A percentile compares a stretch with the other conserved stretches of the same genome.
Evolutionary conservation across 1,284 basidiomycete genomes (phyloP).

Genomic region (Coniophora puteana): DNA sequence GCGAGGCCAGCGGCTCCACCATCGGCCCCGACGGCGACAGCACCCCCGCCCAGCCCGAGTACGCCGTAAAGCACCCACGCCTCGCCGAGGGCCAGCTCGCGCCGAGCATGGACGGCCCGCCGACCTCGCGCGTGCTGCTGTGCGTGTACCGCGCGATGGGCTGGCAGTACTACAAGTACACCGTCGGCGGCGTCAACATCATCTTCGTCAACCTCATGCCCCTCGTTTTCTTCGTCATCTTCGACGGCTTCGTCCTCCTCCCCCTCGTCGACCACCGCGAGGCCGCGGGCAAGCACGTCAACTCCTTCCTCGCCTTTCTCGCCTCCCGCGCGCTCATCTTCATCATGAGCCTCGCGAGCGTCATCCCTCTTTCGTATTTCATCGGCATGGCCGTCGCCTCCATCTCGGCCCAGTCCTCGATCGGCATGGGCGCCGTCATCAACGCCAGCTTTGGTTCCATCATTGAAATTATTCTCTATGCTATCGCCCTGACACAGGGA

Average conservation of each 20-base stretch:
- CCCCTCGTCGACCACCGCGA: slow-evolving; percentile 62
- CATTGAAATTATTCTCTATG: slow-evolving; percentile 95
- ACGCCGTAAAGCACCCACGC: slow-evolving; percentile 56
- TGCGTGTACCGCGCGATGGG: slow-evolving; percentile 95
- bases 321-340: slow-evolving; percentile 84
- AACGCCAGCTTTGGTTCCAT: slow-evolving; percentile 99
- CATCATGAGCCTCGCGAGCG: slow-evolving; percentile 80
- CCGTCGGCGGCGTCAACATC: slow-evolving; percentile 98
- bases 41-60: slow-evolving; percentile 23
- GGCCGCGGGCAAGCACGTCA: slow-evolving; percentile 52
- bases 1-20: slow-evolving; percentile 20
- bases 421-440: slow-evolving; percentile 99
- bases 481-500: slow-evolving; percentile 82
- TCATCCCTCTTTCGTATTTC: slow-evolving; percentile 98
- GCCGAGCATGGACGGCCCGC: slow-evolving; percentile 63
- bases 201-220: slow-evolving; percentile 96
- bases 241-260: slow-evolving; percentile 86
- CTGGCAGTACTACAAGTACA: slow-evolving; percentile 98
- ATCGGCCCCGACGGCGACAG: slow-evolving; percentile 18
- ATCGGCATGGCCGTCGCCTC: slow-evolving; percentile 99
- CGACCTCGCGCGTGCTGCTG: slow-evolving; percentile 82
- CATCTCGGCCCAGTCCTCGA: slow-evolving; percentile 96
- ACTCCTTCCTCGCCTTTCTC: slow-evolving; percentile 65
- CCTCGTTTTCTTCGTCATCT: slow-evolving; percentile 92
- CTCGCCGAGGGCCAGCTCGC: slow-evolving; percentile 71